phyloP scores from a whole-genome alignment of 768 basidiomycete genomes.

The Lactarius hengduanensis region DNA sequence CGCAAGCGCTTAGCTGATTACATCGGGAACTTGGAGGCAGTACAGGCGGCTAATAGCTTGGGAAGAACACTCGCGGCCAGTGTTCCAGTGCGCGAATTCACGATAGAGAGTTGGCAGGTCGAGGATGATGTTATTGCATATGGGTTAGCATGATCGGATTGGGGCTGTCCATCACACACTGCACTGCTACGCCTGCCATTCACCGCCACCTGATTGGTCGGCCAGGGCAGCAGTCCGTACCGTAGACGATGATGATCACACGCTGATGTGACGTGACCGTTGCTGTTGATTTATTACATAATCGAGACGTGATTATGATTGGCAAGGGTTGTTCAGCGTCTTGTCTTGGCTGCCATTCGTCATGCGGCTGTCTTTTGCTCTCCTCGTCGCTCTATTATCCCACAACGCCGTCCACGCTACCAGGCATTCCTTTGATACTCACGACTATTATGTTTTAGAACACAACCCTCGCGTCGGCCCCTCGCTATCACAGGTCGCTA shows the following conservation, averaged over 20 bases:
- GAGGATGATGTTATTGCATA: slow-evolving; percentile 14
- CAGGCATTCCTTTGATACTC: slow-evolving; percentile 55
- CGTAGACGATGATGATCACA: background rate
- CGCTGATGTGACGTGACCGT: background rate
- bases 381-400: slow-evolving; percentile 36
- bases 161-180: background rate
- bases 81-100: slow-evolving; percentile 18
- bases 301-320: background rate
- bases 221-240: background rate
- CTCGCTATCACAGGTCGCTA: slow-evolving; percentile 58
- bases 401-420: slow-evolving; percentile 36
- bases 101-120: slow-evolving; percentile 26
- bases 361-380: slow-evolving; percentile 30
- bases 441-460: slow-evolving; percentile 83
- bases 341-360: background rate
- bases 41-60: slow-evolving; percentile 16
- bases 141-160: slow-evolving; percentile 6
- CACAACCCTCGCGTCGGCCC: slow-evolving; percentile 53
- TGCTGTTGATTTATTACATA: background rate
- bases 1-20: slow-evolving; percentile 22
- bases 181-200: background rate
- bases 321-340: background rate
- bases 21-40: slow-evolving; percentile 25
- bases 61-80: slow-evolving; percentile 8
- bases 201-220: no score